Percentiles rank a stretch among this genome's conserved stretches.
These are phyloP conservation scores for Cercospora zeae-maydis DNA, from an alignment of 2,329 filamentous ascomycete genomes.

Conservation along the genomic window DNA sequence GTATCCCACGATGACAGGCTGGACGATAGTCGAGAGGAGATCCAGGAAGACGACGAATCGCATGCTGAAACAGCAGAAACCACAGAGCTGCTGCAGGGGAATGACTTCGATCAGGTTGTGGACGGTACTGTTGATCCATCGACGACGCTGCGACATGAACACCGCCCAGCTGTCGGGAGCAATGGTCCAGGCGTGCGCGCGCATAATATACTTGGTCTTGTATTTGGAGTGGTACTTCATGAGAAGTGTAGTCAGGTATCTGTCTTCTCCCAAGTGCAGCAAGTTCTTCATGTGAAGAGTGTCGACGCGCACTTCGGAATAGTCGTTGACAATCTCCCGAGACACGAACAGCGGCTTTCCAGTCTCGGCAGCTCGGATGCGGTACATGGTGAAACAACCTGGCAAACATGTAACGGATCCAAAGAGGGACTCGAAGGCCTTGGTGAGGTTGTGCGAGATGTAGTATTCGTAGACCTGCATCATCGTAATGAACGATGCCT, in stretches of 20 bases:
- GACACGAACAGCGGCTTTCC: conserved; percentile 97
- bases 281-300: conserved; percentile 99
- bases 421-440: conserved; percentile 96
- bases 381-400: conserved; percentile 99
- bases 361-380: conserved; percentile 87
- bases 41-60: conserved; percentile 96
- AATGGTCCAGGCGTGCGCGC: conserved; percentile 92
- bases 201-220: conserved; percentile 96
- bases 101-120: conserved; percentile 97
- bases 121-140: conserved; percentile 99
- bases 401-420: conserved; percentile 96
- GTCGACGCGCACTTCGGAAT: conserved; percentile 90
- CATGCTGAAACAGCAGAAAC: conserved; percentile 99
- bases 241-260: conserved; percentile 90
- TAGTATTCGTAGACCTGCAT: conserved; percentile 99
- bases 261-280: conserved; percentile 93
- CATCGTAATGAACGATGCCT: conserved; percentile 93
- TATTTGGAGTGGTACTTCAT: conserved; percentile 89
- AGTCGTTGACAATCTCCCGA: conserved; percentile 81
- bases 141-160: conserved; percentile 95
- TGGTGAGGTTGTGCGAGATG: conserved; percentile 94
- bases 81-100: conserved; percentile 87
- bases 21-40: conserved; percentile 83
- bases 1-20: conserved; percentile 87
- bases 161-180: conserved; percentile 91